These are phyloP conservation scores for Mytilinidion resinicola DNA, from an alignment of 495 filamentous ascomycete species.

Conservation along the genomic window DNA sequence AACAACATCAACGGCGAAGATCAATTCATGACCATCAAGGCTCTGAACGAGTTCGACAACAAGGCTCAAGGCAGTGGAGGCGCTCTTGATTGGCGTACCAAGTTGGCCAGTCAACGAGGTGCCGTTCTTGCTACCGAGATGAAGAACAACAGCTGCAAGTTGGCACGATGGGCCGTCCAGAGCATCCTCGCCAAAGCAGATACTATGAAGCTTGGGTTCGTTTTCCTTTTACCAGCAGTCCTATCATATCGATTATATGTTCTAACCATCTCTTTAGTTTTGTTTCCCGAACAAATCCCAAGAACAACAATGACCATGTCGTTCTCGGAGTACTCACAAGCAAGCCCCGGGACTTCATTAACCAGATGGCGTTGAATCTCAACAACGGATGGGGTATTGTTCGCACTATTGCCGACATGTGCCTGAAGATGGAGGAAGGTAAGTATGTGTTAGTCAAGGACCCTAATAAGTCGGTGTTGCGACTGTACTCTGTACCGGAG, in stretches of 20 bases:
- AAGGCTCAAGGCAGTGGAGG: conserved; percentile 93
- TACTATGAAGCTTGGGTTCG: conserved; percentile 91
- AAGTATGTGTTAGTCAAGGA: conserved; percentile 75
- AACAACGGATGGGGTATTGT: conserved; percentile 99
- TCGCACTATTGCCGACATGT: conserved; percentile 92
- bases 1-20: conserved; percentile 81
- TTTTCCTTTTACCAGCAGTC: background rate
- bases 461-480: conserved; percentile 88
- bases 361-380: conserved; percentile 95
- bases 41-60: conserved; percentile 96
- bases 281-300: conserved; percentile 87
- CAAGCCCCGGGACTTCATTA: conserved; percentile 93
- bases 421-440: conserved; percentile 62
- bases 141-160: conserved; percentile 99
- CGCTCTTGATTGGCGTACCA: conserved; percentile 91
- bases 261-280: conserved; percentile 50
- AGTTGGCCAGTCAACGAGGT: conserved; percentile 86
- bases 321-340: conserved; percentile 93
- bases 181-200: conserved; percentile 92
- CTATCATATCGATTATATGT: background rate
- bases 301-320: conserved; percentile 82
- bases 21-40: conserved; percentile 86
- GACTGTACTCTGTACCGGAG: conserved; percentile 84
- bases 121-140: conserved; percentile 98
- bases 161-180: conserved; percentile 94